Base-by-base conservation (phyloP, 768 basidiomycete genomes). In the Mycena epipterygia region DNA sequence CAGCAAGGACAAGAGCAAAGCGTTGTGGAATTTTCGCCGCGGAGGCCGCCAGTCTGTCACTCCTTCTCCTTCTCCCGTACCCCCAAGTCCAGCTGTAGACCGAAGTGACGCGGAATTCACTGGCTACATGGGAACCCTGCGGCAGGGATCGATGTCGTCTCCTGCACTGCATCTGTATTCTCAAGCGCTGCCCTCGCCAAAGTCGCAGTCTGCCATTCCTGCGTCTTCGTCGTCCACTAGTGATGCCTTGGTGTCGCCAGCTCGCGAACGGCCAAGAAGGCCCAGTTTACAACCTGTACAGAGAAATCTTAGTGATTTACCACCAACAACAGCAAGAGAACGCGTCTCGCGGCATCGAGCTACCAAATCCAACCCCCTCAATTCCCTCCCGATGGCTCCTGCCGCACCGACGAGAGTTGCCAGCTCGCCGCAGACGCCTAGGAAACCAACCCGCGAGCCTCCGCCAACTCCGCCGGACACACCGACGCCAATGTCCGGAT, bases 101-200 rank as follows among this genome's bases (percentile, higher is more conserved):
- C 33, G 21, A 30, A 23, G 75, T 68, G 81, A 83, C 68, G 83
- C 83, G 75, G 80, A 79, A 74, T 85, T 84, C 76, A 86, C 88
- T 57, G 86, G 84, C 77, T 93, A 89, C 82, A 85, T 89, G 49
- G 92, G 92, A 49, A 92, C 92, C 41, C 80, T 93, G 69, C 87
- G 89, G 64, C 87, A 87, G 70, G 93, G 88, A 42, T 92, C 93
- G 53, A 86, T 91, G 84, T 94, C 93, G 65, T 93, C 92, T 25
- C 93, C 93, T 61, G 86, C 90, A 32, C 79, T 95, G 49, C 90
- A 92, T 75, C 85, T 91, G 64, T 88, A 88, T 58, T 89, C 89
- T 30, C 86, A 88, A 80, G 82, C 87, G 37, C 75, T 85, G 58
- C 86, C 87, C 58, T 88, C 89, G 39, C 84, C 87, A n/a, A 86